phyloP scores from a whole-genome alignment of 768 basidiomycete genomes.

The Suillus alpinus region DNA sequence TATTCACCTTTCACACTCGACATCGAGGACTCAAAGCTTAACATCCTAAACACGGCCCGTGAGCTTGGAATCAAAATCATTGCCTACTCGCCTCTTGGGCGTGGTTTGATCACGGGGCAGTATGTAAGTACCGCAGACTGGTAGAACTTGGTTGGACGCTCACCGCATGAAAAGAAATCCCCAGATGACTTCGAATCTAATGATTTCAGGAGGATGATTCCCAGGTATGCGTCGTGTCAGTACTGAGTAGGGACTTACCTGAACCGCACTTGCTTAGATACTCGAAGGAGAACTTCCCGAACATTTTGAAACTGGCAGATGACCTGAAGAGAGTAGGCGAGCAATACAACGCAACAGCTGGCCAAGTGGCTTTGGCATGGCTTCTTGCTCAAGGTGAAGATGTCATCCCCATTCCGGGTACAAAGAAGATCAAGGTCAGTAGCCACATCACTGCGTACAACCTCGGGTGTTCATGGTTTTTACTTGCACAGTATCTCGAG shows the following conservation, averaged over 20 bases:
- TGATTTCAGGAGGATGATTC: slow-evolving; percentile 23
- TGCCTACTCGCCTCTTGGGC: slow-evolving; percentile 52
- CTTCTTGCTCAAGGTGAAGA: slow-evolving; percentile 37
- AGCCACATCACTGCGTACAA: not conserved
- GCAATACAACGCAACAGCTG: slow-evolving; percentile 33
- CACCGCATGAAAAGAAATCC: slow-evolving; percentile 23
- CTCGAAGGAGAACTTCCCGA: slow-evolving; percentile 44
- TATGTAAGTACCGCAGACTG: slow-evolving; percentile 29
- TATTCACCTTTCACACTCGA: slow-evolving; percentile 50
- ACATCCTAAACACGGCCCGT: slow-evolving; percentile 40
- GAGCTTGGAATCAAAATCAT: slow-evolving; percentile 50
- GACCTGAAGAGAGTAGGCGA: slow-evolving; percentile 31
- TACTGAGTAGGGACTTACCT: slow-evolving; percentile 27
- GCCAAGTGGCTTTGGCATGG: slow-evolving; percentile 42
- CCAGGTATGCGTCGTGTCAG: slow-evolving; percentile 26
- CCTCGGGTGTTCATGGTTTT: not conserved
- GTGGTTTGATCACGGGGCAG: slow-evolving; percentile 49
- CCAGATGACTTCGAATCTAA: slow-evolving; percentile 29
- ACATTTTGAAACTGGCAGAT: slow-evolving; percentile 38
- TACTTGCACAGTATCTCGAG: slow-evolving; percentile 34
- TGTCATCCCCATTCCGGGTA: slow-evolving; percentile 42
- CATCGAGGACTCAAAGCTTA: slow-evolving; percentile 43
- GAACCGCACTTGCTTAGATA: slow-evolving; percentile 27
- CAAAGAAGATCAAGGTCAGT: slow-evolving; percentile 31
- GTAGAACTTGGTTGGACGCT: not conserved